Base-by-base conservation (phyloP, 2,329 filamentous ascomycete species). In the Phoma sp. region DNA sequence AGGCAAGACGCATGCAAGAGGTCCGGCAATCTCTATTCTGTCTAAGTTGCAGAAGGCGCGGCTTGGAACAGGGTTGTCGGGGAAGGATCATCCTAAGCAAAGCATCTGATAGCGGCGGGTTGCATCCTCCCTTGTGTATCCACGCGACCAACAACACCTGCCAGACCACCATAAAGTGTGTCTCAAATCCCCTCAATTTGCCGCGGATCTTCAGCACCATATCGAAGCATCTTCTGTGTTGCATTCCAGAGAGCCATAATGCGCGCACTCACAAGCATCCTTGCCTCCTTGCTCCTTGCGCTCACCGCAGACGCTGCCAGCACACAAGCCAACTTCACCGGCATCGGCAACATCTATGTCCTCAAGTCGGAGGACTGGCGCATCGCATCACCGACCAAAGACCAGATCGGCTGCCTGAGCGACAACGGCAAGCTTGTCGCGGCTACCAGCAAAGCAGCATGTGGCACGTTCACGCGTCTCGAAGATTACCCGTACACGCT, bases 311-410 rank as follows among this genome's bases (percentile, higher is more conserved):
- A 57, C 12, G 67, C 67, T 2, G 54, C 53, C 21, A 55, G 68
- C 9, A 60, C 62, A 17, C 64, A 71, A 45, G 53, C 57, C n/a
- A 62, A 72, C 41, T 73, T 71, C 52, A 63, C 60, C 6, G 72
- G 72, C 48, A 51, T 61, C 24, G 72, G 72, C 21, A 58, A 65
- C 41, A 73, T 74, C 47, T 50, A 49, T 22, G 72, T 74, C 6
- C 62, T 73, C 19, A 52, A 68, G 13, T 74, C 72, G 4, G 54
- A 53, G 13, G 61, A 72, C 58, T 71, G 65, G 67, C 39, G 51
- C 4, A 63, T 52, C 0, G 69, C 64, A 13, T 65, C 58, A 0
- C 69, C 70, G 4, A 51, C 48, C 1, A 43, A 60, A 13, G 46
- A 62, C 13, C 68, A 47, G 21, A 60, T 74, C n/a, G 72, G 72